These are phyloP conservation scores for Truncatella angustata DNA, from an alignment of 2,329 filamentous ascomycete species.

Conservation along the genomic window DNA sequence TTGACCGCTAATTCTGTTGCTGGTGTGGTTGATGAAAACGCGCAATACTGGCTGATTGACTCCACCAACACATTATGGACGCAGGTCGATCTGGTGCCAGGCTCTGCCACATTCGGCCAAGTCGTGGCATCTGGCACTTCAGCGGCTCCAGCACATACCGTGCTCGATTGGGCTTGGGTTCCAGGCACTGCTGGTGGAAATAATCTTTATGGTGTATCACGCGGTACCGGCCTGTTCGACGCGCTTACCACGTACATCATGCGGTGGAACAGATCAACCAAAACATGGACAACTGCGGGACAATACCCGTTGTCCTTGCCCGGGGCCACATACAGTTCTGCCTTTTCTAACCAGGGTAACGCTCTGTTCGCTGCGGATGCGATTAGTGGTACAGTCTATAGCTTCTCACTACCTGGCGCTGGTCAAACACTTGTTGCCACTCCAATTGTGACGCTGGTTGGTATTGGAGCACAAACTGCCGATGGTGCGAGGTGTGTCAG, in stretches of 20 bases:
- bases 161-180: neutral
- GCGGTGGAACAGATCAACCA: neutral
- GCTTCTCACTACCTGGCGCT: neutral
- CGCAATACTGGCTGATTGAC: neutral
- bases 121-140: neutral
- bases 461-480: neutral
- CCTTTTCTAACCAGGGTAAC: neutral
- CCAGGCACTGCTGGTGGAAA: neutral
- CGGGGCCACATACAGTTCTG: neutral
- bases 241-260: neutral
- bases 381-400: neutral
- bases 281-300: neutral
- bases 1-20: neutral
- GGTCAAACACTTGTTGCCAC: neutral
- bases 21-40: constrained; percentile 1
- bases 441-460: neutral
- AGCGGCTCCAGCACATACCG: neutral
- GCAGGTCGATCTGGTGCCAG: neutral
- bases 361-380: neutral
- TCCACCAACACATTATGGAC: neutral
- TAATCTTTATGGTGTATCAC: neutral
- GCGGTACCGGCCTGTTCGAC: neutral
- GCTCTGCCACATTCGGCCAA: neutral
- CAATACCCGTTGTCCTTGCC: neutral
- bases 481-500: neutral